phyloP scores from a whole-genome alignment of 2,329 filamentous ascomycete genomes.

The Parascedosporium putredinis region DNA sequence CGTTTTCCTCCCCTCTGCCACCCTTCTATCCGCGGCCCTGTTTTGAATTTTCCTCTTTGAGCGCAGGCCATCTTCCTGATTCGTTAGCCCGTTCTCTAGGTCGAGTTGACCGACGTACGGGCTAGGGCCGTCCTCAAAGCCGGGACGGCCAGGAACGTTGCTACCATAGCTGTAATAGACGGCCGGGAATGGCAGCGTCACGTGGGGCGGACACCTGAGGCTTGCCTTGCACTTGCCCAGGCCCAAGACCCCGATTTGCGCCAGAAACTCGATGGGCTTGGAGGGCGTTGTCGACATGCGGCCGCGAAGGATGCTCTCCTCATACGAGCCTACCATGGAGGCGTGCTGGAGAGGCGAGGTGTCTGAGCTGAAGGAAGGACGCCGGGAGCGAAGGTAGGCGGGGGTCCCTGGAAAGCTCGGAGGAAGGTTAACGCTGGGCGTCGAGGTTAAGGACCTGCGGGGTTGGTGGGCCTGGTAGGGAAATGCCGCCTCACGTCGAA shows the following conservation, averaged over 20 bases:
- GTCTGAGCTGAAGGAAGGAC: conserved; percentile 65
- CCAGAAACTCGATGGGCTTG: conserved; percentile 82
- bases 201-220: conserved; percentile 78
- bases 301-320: conserved; percentile 89
- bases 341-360: conserved; percentile 73
- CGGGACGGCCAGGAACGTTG: conserved; percentile 48
- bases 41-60: conserved; percentile 38
- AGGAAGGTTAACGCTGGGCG: conserved; percentile 19
- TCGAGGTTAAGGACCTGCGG: conserved; percentile 57
- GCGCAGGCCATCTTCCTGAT: conserved; percentile 35
- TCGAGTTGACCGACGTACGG: conserved; percentile 93
- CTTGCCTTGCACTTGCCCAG: conserved; percentile 80
- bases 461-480: conserved; percentile 73
- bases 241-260: conserved; percentile 88
- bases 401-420: conserved; percentile 37
- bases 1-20: conserved; percentile 23
- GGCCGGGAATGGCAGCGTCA: conserved; percentile 81
- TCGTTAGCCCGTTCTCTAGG: conserved; percentile 66
- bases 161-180: conserved; percentile 90
- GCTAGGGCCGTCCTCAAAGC: conserved; percentile 75
- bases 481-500: conserved; percentile 18
- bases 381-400: conserved; percentile 42
- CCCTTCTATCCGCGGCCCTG: conserved; percentile 28
- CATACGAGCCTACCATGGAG: conserved; percentile 95
- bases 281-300: conserved; percentile 96